A percentile compares a stretch with the other conserved stretches of the same genome.
Evolutionary conservation across 306 rosid species (phyloP).

Genomic region (Fagus sylvatica): DNA sequence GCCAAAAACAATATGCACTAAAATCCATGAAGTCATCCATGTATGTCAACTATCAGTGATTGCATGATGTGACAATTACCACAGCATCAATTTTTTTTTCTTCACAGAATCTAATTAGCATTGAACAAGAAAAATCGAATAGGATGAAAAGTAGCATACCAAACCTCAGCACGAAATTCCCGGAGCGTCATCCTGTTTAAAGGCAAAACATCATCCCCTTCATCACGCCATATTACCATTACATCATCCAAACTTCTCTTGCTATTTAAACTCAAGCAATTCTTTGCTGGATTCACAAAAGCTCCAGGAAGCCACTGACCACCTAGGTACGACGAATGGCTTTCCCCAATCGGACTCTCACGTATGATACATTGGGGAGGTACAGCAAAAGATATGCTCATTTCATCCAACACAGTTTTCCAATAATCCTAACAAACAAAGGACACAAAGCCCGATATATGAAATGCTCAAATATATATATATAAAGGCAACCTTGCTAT

Average conservation of each 20-base stretch:
- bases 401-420: slow-evolving; percentile 70
- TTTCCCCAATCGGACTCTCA: slow-evolving; percentile 40
- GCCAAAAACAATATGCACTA: background rate
- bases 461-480: background rate
- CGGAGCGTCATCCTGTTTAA: slow-evolving; percentile 57
- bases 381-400: slow-evolving; percentile 56
- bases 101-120: background rate
- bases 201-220: slow-evolving; percentile 67
- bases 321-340: slow-evolving; percentile 46
- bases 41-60: too few species aligned
- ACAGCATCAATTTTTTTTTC: background rate
- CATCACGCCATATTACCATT: slow-evolving; percentile 76
- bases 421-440: slow-evolving; percentile 65
- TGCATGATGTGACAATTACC: background rate
- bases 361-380: slow-evolving; percentile 72
- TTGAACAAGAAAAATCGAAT: slow-evolving; percentile 1
- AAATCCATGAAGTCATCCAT: background rate
- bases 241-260: slow-evolving; percentile 68
- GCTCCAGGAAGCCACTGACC: slow-evolving; percentile 96
- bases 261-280: slow-evolving; percentile 59
- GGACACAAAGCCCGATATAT: slow-evolving; percentile 7
- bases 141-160: slow-evolving; percentile 51
- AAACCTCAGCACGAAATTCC: slow-evolving; percentile 73
- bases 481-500: slow-evolving; percentile 11
- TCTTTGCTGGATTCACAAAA: slow-evolving; percentile 68